Evolutionary conservation across 148 eudicot genomes (phyloP).

Genomic region (Rhododendron mucronatum): DNA sequence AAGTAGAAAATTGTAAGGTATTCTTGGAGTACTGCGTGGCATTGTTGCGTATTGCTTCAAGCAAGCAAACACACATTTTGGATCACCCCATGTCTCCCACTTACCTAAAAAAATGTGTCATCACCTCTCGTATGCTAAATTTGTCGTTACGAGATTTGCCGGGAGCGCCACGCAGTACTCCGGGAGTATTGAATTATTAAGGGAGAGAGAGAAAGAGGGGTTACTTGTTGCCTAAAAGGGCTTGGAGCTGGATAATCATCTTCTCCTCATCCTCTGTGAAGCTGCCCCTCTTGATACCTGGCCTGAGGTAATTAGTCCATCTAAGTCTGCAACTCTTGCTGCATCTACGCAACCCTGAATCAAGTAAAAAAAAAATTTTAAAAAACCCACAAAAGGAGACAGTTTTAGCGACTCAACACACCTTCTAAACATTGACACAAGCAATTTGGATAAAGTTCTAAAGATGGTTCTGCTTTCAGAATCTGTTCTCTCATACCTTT

Average conservation of each 20-base stretch:
- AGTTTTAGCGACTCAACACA: neutral
- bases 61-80: neutral
- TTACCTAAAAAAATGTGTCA: neutral
- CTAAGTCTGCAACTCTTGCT: conserved; percentile 89
- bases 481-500: neutral
- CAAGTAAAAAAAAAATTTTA: no score
- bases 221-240: conserved; percentile 81
- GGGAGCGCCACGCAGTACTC: neutral
- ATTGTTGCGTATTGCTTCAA: neutral
- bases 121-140: neutral
- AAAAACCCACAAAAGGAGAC: neutral
- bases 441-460: neutral
- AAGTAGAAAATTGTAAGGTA: neutral
- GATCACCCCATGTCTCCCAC: neutral
- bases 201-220: neutral
- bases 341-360: conserved; percentile 70
- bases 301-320: conserved; percentile 94
- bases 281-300: conserved; percentile 83
- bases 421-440: neutral
- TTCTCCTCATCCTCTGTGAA: conserved; percentile 80
- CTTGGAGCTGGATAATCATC: conserved; percentile 92
- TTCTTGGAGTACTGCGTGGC: neutral
- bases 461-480: neutral
- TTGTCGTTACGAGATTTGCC: neutral
- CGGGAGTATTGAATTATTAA: neutral